phyloP scores from a whole-genome alignment of 805 yeast species.

The Spathaspora boniae region DNA sequence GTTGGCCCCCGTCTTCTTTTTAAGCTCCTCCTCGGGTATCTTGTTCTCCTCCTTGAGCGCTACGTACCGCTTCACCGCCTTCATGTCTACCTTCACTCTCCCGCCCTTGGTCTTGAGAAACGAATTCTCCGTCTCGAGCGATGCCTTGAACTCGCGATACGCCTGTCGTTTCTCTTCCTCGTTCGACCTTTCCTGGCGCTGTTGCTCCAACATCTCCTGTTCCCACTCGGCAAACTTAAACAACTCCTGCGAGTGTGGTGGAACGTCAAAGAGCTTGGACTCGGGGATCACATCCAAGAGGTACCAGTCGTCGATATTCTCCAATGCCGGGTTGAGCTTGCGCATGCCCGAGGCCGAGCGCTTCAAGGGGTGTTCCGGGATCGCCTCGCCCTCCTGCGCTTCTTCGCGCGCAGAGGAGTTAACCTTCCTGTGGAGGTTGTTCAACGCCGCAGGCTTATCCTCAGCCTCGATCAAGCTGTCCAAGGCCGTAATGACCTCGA shows the following conservation, averaged over 20 bases:
- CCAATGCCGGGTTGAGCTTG: constrained; percentile 30
- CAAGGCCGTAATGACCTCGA: too few species aligned
- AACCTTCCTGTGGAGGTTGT: too few species aligned
- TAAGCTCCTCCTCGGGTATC: constrained; percentile 9
- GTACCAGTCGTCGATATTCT: constrained; percentile 36
- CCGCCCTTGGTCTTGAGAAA: constrained; percentile 16
- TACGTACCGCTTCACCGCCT: constrained; percentile 30
- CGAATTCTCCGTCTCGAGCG: constrained; percentile 21
- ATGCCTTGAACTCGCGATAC: constrained; percentile 17
- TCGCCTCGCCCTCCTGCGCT: constrained; percentile 3
- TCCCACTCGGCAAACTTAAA: constrained; percentile 38
- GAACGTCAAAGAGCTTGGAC: constrained; percentile 29
- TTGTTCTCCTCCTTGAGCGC: constrained; percentile 26
- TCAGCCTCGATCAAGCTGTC: too few species aligned
- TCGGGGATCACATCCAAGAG: constrained; percentile 39
- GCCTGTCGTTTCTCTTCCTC: constrained; percentile 20
- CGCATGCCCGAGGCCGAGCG: constrained; percentile 39
- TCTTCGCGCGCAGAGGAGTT: too few species aligned
- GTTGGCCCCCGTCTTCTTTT: background rate
- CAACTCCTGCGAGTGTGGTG: constrained; percentile 29
- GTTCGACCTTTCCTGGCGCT: constrained; percentile 15
- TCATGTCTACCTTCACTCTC: constrained; percentile 35
- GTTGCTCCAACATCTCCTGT: constrained; percentile 20
- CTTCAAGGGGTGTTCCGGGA: constrained; percentile 37
- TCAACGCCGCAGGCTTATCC: too few species aligned